Evolutionary conservation across 805 yeast genomes (phyloP).

Genomic region (Teunomyces kruisii): DNA sequence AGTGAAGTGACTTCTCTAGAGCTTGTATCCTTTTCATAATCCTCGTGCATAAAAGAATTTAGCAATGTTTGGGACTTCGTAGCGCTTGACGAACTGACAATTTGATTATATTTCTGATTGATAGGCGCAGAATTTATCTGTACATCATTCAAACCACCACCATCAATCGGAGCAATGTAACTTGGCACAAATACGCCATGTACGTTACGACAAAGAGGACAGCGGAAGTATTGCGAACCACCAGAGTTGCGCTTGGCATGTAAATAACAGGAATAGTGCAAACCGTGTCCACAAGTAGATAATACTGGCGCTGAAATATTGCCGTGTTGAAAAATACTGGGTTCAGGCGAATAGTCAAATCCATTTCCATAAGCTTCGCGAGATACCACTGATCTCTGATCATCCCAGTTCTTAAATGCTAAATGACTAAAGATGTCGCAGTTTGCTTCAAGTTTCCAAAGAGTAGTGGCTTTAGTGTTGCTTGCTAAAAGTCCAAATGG

Average conservation of each 20-base stretch:
- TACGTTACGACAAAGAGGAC: conserved; percentile 52
- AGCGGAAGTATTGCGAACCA: conserved; percentile 26
- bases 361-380: conserved; percentile 20
- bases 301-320: conserved; percentile 25
- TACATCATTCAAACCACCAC: background rate
- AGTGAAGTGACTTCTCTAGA: background rate
- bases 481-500: conserved; percentile 61
- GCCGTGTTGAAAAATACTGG: conserved; percentile 11
- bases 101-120: conserved; percentile 7
- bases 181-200: conserved; percentile 48
- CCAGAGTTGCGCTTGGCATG: conserved; percentile 22
- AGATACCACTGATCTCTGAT: conserved; percentile 15
- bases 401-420: conserved; percentile 25
- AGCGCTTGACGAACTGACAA: background rate
- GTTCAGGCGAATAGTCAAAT: conserved; percentile 13
- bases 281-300: conserved; percentile 53
- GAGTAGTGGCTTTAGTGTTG: conserved; percentile 44
- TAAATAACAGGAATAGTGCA: conserved; percentile 48
- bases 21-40: conserved; percentile 4
- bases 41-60: conserved; percentile 11
- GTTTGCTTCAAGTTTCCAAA: conserved; percentile 46
- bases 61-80: conserved; percentile 4
- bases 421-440: conserved; percentile 13
- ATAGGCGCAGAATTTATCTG: conserved; percentile 18
- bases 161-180: conserved; percentile 25